These are phyloP conservation scores for Trichoderma reesei DNA, from an alignment of 495 filamentous ascomycete species.

Conservation along the genomic window DNA sequence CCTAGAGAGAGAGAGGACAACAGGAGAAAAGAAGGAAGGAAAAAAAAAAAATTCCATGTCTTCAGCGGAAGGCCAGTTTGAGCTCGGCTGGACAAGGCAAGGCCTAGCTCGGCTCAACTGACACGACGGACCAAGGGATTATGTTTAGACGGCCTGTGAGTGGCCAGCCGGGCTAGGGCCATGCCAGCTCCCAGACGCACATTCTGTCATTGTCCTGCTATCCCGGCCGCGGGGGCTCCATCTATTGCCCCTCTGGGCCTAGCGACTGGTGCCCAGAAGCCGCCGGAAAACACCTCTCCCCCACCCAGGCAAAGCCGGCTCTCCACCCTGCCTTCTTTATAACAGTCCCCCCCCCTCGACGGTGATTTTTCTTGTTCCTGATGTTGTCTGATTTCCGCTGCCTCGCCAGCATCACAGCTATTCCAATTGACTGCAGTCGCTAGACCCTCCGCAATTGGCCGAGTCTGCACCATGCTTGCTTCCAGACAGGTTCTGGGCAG, in stretches of 20 bases:
- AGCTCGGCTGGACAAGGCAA: slow-evolving; percentile 1
- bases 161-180: background rate
- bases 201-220: slow-evolving; percentile 7
- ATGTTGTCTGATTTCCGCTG: background rate
- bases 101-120: slow-evolving; percentile 4
- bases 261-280: background rate
- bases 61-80: background rate
- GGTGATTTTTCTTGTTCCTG: background rate
- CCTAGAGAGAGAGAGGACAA: no score
- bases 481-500: slow-evolving; percentile 44
- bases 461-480: slow-evolving; percentile 43
- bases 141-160: background rate
- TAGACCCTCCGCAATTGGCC: slow-evolving; percentile 17
- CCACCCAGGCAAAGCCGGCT: background rate
- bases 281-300: slow-evolving; percentile 6
- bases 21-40: background rate
- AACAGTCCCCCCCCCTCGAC: background rate
- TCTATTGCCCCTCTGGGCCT: background rate
- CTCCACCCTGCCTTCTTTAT: slow-evolving; percentile 1
- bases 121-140: background rate
- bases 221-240: background rate
- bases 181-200: slow-evolving; percentile 3
- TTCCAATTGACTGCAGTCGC: slow-evolving; percentile 20
- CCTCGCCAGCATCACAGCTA: slow-evolving; percentile 1
- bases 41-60: background rate